Evolutionary conservation across 139 green algal genomes (phyloP).

Genomic region (Chlamydomonas sphaeroides): DNA sequence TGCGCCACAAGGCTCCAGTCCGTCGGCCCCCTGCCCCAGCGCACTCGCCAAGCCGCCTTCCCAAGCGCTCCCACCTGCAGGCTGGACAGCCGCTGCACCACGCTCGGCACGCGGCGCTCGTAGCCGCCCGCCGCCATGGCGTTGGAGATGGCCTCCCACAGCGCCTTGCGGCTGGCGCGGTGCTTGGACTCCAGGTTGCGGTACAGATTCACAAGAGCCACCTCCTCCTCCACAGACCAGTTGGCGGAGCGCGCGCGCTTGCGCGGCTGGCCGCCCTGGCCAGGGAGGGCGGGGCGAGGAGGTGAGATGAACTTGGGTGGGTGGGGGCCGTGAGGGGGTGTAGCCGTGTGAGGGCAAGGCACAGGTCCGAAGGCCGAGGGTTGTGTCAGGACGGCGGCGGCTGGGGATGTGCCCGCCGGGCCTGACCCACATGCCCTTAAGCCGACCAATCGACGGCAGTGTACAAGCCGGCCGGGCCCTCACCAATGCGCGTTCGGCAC

Average conservation of each 20-base stretch:
- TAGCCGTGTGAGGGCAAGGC: too few species aligned
- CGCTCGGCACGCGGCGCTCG: not conserved
- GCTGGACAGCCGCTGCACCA: not conserved
- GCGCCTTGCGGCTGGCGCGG: not conserved
- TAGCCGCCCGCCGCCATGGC: not conserved
- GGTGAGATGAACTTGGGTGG: not conserved
- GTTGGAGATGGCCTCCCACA: not conserved
- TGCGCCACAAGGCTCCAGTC: too few species aligned
- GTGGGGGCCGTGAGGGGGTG: too few species aligned
- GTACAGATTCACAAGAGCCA: conserved; percentile 7
- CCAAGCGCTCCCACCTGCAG: not conserved
- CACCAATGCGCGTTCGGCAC: not conserved
- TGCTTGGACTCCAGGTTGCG: not conserved
- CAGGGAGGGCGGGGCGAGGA: too few species aligned
- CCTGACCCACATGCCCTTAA: too few species aligned
- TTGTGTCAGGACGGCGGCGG: too few species aligned
- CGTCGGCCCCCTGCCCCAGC: too few species aligned
- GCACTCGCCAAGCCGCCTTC: too few species aligned
- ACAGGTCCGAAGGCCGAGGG: too few species aligned
- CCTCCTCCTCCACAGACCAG: conserved; percentile 29
- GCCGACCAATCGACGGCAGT: not conserved
- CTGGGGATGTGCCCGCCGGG: too few species aligned
- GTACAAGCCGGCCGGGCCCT: too few species aligned
- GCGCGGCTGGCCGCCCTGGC: not conserved
- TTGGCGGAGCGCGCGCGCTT: not conserved